phyloP scores from a whole-genome alignment of 1,139 yeast genomes.

The Kluyveromyces sp. region DNA sequence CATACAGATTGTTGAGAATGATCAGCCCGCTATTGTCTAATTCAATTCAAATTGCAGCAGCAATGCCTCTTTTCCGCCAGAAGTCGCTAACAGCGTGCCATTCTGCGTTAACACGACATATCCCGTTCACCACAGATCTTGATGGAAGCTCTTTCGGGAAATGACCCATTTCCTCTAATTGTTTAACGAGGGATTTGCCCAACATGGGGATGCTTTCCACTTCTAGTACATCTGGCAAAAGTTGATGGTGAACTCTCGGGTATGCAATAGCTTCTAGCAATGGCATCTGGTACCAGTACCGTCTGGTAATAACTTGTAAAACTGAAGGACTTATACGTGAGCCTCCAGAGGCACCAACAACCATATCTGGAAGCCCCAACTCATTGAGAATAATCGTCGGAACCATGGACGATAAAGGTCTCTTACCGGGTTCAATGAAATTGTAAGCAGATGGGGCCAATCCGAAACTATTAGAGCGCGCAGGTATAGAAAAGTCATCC shows the following conservation, averaged over 20 bases:
- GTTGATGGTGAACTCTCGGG: slow-evolving; percentile 86
- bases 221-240: slow-evolving; percentile 61
- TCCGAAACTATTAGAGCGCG: slow-evolving; percentile 64
- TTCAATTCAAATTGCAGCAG: slow-evolving; percentile 16
- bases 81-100: slow-evolving; percentile 50
- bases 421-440: slow-evolving; percentile 61
- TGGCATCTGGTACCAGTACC: slow-evolving; percentile 47
- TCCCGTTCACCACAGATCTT: slow-evolving; percentile 44
- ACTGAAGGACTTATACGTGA: slow-evolving; percentile 81
- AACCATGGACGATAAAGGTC: slow-evolving; percentile 80
- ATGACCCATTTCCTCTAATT: slow-evolving; percentile 38
- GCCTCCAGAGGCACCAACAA: slow-evolving; percentile 94
- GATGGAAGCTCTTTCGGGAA: slow-evolving; percentile 30
- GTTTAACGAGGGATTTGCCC: slow-evolving; percentile 29
- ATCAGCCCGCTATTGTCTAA: not conserved
- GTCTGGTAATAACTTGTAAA: slow-evolving; percentile 68
- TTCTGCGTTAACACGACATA: slow-evolving; percentile 34
- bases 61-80: slow-evolving; percentile 47
- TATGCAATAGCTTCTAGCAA: slow-evolving; percentile 63
- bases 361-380: slow-evolving; percentile 47
- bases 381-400: slow-evolving; percentile 63
- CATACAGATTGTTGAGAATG: not conserved
- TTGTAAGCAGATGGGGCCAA: slow-evolving; percentile 76
- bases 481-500: slow-evolving; percentile 90
- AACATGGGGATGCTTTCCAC: slow-evolving; percentile 46